A percentile compares a stretch with the other conserved stretches of the same genome.
These are phyloP conservation scores for Rhizophora mangle DNA, from an alignment of 345 rosid species.

Conservation along the genomic window DNA sequence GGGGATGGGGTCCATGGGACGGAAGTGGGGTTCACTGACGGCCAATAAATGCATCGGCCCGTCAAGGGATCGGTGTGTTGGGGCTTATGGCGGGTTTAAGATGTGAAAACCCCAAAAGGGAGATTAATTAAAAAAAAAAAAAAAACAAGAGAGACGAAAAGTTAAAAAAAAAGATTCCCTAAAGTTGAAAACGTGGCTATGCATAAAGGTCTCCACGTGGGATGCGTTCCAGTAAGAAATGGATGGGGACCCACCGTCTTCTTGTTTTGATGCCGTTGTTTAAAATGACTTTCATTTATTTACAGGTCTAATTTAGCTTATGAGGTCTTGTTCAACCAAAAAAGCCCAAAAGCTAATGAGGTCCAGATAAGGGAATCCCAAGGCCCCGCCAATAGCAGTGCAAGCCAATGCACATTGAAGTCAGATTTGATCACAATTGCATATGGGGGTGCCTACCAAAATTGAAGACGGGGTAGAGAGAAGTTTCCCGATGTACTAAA, in stretches of 20 bases:
- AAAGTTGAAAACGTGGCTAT: conserved; percentile 27
- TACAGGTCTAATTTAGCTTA: too few relatives aligned
- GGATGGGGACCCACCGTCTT: too few relatives aligned
- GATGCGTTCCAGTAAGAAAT: conserved; percentile 21
- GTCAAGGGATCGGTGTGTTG: conserved; percentile 15
- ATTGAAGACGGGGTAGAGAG: too few relatives aligned
- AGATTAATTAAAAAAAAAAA: not conserved
- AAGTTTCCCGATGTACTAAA: too few relatives aligned
- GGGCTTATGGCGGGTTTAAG: not conserved
- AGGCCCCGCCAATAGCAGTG: too few relatives aligned
- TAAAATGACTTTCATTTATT: not conserved
- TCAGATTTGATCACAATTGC: too few relatives aligned
- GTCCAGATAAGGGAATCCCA: too few relatives aligned
- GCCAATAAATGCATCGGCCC: conserved; percentile 36
- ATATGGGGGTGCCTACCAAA: too few relatives aligned
- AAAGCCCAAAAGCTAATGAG: too few relatives aligned
- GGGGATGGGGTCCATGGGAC: conserved; percentile 28
- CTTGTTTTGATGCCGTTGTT: not conserved
- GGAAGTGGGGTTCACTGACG: conserved; percentile 1
- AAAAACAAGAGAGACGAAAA: not conserved
- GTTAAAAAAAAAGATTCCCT: conserved; percentile 15
- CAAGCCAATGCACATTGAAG: too few relatives aligned
- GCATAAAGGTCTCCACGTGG: conserved; percentile 20
- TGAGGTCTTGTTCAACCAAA: too few relatives aligned
- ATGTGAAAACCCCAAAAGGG: not conserved